phyloP scores from a whole-genome alignment of 2,329 filamentous ascomycete species.

The Aspergillus novofumigatus region DNA sequence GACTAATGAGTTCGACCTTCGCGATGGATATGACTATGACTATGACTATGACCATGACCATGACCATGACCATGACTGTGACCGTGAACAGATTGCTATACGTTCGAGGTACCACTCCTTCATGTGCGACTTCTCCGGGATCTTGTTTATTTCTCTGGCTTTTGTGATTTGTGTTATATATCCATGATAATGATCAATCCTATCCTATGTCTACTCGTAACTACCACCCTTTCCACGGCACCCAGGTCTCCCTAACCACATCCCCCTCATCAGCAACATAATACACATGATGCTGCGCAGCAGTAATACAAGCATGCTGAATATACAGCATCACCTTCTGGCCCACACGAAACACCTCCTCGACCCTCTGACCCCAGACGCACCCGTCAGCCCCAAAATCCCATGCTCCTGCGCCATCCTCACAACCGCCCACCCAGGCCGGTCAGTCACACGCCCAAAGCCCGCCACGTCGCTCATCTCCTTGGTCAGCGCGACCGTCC shows the following conservation, averaged over 20 bases:
- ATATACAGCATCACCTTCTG: conserved; percentile 69
- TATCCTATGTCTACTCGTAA: not conserved
- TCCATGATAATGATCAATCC: not conserved
- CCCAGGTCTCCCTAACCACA: conserved; percentile 23
- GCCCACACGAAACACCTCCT: conserved; percentile 53
- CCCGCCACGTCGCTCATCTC: conserved; percentile 67
- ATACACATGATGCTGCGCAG: conserved; percentile 66
- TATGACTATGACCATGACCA: not conserved
- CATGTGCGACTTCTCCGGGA: not conserved
- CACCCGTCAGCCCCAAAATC: conserved; percentile 55
- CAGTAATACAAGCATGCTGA: conserved; percentile 75
- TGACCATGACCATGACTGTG: not conserved
- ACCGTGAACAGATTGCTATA: not conserved
- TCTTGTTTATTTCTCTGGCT: not conserved
- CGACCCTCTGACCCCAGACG: conserved; percentile 35
- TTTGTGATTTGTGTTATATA: not conserved
- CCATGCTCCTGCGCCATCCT: conserved; percentile 75
- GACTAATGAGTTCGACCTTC: not conserved
- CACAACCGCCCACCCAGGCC: conserved; percentile 60
- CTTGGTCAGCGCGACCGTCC: conserved; percentile 64
- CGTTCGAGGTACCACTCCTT: not conserved
- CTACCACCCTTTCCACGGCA: conserved; percentile 26
- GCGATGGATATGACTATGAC: not conserved
- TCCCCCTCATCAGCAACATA: conserved; percentile 58
- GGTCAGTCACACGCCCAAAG: conserved; percentile 64